Base-by-base conservation (phyloP, 2,329 filamentous ascomycete species). In the Madurella fahalii region DNA sequence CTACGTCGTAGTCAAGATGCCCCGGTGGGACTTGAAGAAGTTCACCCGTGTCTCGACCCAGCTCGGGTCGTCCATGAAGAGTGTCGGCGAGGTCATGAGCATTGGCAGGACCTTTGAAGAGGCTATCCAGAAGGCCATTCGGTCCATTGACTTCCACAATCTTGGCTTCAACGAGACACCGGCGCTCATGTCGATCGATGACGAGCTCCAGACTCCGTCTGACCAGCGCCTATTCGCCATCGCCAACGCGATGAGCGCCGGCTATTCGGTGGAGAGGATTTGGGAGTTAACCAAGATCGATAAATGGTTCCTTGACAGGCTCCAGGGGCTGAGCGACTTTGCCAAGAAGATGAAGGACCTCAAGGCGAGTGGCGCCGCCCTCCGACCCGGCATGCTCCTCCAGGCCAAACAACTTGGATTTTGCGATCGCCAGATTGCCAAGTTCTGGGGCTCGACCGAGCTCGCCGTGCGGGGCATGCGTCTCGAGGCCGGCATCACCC, bases 221-320 rank as follows among this genome's bases (percentile, higher is more conserved):
- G 94, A 99, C 68, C 94, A 97, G 77, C 89, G 94, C 65, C 81
- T 97, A 55, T 97, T 99, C 67, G 94, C 94, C 55, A 95, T 99
- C 65, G 94, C 94, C 63, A 97, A 99, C 67, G 94, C 94, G 41
- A 97, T 99, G 93, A 85, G 92, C 69, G 79, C 87, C 54, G 94
- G 93, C 32, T 99, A 97, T 75, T 87, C 84, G 4, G 92, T 97
- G 37, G 89, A 97, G 68, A 94, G 95, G 75, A 96, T 99, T 69
- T 96, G 92, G 91, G 89, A 96, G 71, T 81, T 97, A 77, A 99
- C 94, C 67, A 91, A 93, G 76, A 99, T 99, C 65, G 94, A 97
- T 76, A 96, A 95, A 73, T 99, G 94, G 94, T 99, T 97, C 79
- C 76, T 99, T 62, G 85, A 83, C 73, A 92, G 90, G 71, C 84